phyloP scores from a whole-genome alignment of 495 filamentous ascomycete species.

The Podospora sp. region DNA sequence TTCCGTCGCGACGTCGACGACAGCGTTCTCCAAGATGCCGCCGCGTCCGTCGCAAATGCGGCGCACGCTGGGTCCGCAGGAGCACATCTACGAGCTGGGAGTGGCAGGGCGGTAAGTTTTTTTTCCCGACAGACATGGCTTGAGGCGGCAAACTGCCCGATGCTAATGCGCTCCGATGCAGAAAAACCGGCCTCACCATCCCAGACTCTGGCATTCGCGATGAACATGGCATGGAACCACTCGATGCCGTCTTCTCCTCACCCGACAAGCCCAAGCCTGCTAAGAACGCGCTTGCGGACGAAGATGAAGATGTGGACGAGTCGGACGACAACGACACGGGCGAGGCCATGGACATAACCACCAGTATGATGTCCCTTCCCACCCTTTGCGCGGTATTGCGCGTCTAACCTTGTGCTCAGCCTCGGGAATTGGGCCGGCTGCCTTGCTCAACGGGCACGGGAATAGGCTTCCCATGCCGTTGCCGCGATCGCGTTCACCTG shows the following conservation, averaged over 20 bases:
- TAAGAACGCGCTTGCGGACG: slow-evolving; percentile 6
- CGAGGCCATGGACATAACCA: slow-evolving; percentile 49
- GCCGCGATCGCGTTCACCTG: slow-evolving; percentile 53
- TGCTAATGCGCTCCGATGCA: slow-evolving; percentile 19
- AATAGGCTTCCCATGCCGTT: slow-evolving; percentile 50
- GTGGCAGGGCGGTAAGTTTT: slow-evolving; percentile 50
- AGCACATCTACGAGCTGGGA: slow-evolving; percentile 53
- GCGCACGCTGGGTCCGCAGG: slow-evolving; percentile 38
- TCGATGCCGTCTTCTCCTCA: slow-evolving; percentile 86
- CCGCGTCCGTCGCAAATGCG: slow-evolving; percentile 41
- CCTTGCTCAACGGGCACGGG: slow-evolving; percentile 37
- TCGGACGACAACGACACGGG: slow-evolving; percentile 32
- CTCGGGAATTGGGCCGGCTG: slow-evolving; percentile 35
- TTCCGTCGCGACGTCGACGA: background rate
- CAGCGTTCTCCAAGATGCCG: slow-evolving; percentile 31
- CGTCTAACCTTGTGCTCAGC: slow-evolving; percentile 19
- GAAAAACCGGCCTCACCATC: slow-evolving; percentile 81
- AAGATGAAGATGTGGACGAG: slow-evolving; percentile 18
- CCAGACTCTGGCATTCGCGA: slow-evolving; percentile 80
- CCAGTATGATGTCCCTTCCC: slow-evolving; percentile 35
- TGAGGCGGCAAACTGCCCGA: background rate
- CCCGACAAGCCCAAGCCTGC: slow-evolving; percentile 56
- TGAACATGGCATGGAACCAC: slow-evolving; percentile 86
- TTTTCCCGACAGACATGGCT: background rate
- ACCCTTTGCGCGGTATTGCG: background rate